phyloP scores from a whole-genome alignment of 73 alveolate genomes.

The Paramecium caudatum region DNA sequence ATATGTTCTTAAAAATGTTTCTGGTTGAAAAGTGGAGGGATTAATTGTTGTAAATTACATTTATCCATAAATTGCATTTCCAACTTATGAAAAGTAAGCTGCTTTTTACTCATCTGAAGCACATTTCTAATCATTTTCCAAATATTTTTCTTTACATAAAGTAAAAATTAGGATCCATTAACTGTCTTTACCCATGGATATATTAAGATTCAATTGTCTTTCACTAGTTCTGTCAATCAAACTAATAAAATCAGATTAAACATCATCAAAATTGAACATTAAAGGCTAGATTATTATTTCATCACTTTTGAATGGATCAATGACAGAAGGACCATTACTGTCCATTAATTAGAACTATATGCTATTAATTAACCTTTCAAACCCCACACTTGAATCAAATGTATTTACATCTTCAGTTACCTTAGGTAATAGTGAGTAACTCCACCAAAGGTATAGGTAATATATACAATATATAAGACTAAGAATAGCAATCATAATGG shows the following conservation, averaged over 20 bases:
- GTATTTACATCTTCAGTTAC: not conserved
- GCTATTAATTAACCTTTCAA: too few relatives aligned
- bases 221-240: too few relatives aligned
- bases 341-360: too few relatives aligned
- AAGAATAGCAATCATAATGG: not conserved
- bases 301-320: slow-evolving; percentile 20
- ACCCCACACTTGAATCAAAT: not conserved
- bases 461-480: not conserved
- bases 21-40: slow-evolving; percentile 10
- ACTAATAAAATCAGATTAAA: too few relatives aligned
- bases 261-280: not conserved
- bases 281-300: not conserved
- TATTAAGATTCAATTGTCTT: too few relatives aligned
- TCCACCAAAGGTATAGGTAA: not conserved
- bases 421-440: slow-evolving; percentile 5
- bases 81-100: not conserved
- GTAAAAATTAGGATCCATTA: not conserved
- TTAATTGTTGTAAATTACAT: slow-evolving; percentile 8
- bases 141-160: slow-evolving; percentile 5
- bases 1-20: not conserved
- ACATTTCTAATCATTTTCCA: slow-evolving; percentile 2
- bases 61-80: not conserved
- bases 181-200: slow-evolving; percentile 12
- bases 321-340: not conserved
- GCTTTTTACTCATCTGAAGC: not conserved